These are phyloP conservation scores for Aspergillus ibericus DNA, from an alignment of 2,329 filamentous ascomycete species.

Conservation along the genomic window DNA sequence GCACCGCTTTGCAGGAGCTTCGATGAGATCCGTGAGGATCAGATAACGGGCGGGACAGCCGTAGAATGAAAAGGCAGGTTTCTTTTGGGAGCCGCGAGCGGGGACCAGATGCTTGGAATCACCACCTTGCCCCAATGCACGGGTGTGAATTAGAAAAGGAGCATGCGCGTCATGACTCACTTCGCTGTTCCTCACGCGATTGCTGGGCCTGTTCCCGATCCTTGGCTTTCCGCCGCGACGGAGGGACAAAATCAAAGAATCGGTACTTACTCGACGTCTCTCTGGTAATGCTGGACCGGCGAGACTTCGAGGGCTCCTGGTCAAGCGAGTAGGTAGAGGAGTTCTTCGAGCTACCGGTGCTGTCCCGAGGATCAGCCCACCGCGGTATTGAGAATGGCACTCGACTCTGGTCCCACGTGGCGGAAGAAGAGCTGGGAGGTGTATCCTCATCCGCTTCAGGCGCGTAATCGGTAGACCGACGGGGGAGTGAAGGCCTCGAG, in stretches of 20 bases:
- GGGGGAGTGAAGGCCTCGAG: conserved; percentile 38
- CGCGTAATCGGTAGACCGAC: conserved; percentile 40
- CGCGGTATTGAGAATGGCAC: conserved; percentile 43
- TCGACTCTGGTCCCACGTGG: conserved; percentile 44
- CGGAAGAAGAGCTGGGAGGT: conserved; percentile 46
- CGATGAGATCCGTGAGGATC: background rate
- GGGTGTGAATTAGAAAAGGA: background rate
- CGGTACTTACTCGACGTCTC: conserved; percentile 44
- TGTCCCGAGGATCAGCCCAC: conserved; percentile 43
- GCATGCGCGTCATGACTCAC: conserved; percentile 26
- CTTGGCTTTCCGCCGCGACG: conserved; percentile 43
- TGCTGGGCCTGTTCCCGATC: conserved; percentile 39
- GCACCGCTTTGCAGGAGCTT: background rate
- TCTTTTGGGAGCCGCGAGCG: background rate
- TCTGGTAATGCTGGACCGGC: conserved; percentile 40
- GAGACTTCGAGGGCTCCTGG: conserved; percentile 36
- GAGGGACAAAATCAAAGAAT: conserved; percentile 46
- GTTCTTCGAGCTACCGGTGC: conserved; percentile 48
- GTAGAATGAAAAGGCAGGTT: background rate
- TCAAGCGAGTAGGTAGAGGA: conserved; percentile 49
- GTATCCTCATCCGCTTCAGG: conserved; percentile 46
- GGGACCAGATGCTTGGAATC: background rate
- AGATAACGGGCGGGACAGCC: background rate
- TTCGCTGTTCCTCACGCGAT: conserved; percentile 36
- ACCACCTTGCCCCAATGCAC: background rate